phyloP scores from a whole-genome alignment of 2,329 filamentous ascomycete genomes.

The Diplodia seriata region DNA sequence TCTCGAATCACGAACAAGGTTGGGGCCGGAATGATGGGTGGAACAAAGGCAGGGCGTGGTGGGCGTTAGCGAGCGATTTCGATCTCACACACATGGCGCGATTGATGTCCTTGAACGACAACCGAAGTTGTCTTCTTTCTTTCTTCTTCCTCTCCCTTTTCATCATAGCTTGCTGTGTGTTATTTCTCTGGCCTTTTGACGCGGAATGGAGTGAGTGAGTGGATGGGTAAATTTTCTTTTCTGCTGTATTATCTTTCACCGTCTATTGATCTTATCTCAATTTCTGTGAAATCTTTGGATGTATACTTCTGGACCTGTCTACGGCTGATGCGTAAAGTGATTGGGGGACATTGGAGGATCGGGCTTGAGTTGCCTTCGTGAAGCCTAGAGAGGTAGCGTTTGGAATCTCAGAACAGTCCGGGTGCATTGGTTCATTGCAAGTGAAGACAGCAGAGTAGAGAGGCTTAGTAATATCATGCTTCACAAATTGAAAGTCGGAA shows the following conservation, averaged over 20 bases:
- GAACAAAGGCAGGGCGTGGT: not conserved
- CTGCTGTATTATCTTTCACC: not conserved
- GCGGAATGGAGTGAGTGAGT: not conserved
- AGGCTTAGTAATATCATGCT: not conserved
- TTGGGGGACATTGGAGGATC: too few species aligned
- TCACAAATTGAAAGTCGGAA: not conserved
- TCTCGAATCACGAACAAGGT: not conserved
- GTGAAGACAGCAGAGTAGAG: not conserved
- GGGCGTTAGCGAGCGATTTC: constrained; percentile 15
- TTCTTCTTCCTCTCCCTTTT: not conserved
- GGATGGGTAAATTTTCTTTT: not conserved
- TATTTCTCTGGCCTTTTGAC: not conserved
- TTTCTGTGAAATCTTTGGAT: not conserved
- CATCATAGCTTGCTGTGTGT: not conserved
- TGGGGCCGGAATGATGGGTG: not conserved
- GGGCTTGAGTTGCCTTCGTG: not conserved
- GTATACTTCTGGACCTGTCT: not conserved
- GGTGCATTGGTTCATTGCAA: not conserved
- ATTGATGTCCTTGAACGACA: constrained; percentile 7
- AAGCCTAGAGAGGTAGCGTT: not conserved
- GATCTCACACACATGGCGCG: constrained; percentile 13
- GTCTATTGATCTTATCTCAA: not conserved
- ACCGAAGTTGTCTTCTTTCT: not conserved
- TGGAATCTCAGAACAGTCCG: not conserved
- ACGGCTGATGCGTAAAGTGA: not conserved